Percentiles rank a stretch among this genome's conserved stretches.
Evolutionary conservation across 2,329 filamentous ascomycete genomes (phyloP).

Genomic region (Pseudocercospora ulei): DNA sequence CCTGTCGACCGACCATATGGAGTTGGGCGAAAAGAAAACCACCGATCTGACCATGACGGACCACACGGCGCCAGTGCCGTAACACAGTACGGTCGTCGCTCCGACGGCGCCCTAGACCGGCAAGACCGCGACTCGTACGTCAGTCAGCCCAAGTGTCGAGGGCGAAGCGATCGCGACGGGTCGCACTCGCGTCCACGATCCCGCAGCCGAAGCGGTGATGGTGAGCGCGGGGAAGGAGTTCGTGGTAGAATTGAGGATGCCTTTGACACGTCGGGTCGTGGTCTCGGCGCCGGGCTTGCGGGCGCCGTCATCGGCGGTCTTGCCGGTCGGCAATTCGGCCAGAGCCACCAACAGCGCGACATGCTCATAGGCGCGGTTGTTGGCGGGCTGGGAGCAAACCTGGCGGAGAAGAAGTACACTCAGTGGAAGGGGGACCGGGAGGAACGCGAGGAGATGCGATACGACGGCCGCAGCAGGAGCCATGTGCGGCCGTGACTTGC

Average conservation of each 20-base stretch:
- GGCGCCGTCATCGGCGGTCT: constrained; percentile 33
- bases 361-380: constrained; percentile 32
- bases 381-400: constrained; percentile 32
- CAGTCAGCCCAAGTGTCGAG: constrained; percentile 17
- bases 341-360: constrained; percentile 30
- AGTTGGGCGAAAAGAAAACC: constrained; percentile 22
- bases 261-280: constrained; percentile 31
- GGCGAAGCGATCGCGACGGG: constrained; percentile 18
- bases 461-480: constrained; percentile 21
- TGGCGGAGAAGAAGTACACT: constrained; percentile 30
- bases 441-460: constrained; percentile 20
- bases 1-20: constrained; percentile 23
- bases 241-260: constrained; percentile 29
- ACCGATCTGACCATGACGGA: constrained; percentile 17
- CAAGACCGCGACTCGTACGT: constrained; percentile 18
- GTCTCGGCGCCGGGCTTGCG: constrained; percentile 31
- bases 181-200: constrained; percentile 25
- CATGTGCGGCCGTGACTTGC: constrained; percentile 15
- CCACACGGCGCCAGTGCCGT: constrained; percentile 26
- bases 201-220: constrained; percentile 18
- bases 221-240: constrained; percentile 19
- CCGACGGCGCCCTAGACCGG: constrained; percentile 25
- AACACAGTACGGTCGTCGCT: constrained; percentile 27
- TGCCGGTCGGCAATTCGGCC: constrained; percentile 31
- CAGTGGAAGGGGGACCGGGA: constrained; percentile 27